Percentiles rank a stretch among this genome's conserved stretches.
phyloP scores from a whole-genome alignment of 176 grass and related monocot species.

The Triticum dicoccoides region DNA sequence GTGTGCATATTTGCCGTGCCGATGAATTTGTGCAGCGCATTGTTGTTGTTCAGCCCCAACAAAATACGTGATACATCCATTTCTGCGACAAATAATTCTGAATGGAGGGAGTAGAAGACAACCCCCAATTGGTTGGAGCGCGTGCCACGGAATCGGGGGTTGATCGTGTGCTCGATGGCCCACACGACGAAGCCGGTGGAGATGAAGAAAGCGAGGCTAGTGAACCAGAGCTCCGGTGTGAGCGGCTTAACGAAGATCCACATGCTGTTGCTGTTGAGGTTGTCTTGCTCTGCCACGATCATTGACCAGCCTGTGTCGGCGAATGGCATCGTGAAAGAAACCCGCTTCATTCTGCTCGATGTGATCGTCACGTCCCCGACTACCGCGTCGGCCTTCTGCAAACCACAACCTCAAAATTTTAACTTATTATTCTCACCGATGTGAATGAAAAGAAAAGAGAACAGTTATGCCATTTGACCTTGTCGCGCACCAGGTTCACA shows the following conservation, averaged over 20 bases:
- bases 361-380: constrained; percentile 77
- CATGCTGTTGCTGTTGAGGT: constrained; percentile 27
- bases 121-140: constrained; percentile 58
- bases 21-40: too few relatives aligned
- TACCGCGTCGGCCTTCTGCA: constrained; percentile 42
- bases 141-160: constrained; percentile 59
- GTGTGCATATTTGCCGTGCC: too few relatives aligned
- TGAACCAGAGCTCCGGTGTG: constrained; percentile 57
- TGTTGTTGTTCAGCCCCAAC: too few relatives aligned
- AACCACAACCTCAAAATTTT: not conserved
- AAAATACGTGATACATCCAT: too few relatives aligned
- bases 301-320: constrained; percentile 82
- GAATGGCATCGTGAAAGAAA: constrained; percentile 83
- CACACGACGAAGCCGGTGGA: constrained; percentile 85
- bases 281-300: constrained; percentile 49
- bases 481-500: not conserved
- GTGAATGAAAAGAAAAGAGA: too few relatives aligned
- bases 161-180: constrained; percentile 72
- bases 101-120: constrained; percentile 25
- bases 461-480: constrained; percentile 3
- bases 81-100: too few relatives aligned
- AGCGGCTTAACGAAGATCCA: constrained; percentile 90
- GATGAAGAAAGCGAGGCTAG: constrained; percentile 63
- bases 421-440: too few relatives aligned
- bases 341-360: constrained; percentile 37